A percentile compares a stretch with the other conserved stretches of the same genome.
phyloP scores from a whole-genome alignment of 495 filamentous ascomycete species.

The Aspergillus carlsbadensis region DNA sequence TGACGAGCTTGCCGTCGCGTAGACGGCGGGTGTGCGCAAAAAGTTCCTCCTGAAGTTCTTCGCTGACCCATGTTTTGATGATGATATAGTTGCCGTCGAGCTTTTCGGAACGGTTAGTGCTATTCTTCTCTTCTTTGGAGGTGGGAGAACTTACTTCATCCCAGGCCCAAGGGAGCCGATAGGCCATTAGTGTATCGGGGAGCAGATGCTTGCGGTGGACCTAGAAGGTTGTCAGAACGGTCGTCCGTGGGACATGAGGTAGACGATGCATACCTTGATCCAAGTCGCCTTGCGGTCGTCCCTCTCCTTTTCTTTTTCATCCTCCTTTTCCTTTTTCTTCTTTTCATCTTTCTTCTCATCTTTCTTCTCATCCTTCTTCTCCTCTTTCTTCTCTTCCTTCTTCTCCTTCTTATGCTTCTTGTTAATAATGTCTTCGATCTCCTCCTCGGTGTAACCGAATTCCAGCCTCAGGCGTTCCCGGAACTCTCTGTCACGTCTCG shows the following conservation, averaged over 20 bases:
- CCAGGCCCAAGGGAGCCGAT: conserved; percentile 50
- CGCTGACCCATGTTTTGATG: conserved; percentile 73
- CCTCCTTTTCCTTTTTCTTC: conserved; percentile 35
- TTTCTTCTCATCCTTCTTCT: conserved; percentile 47
- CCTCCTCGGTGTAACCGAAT: conserved; percentile 42
- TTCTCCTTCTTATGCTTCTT: conserved; percentile 57
- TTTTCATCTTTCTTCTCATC: conserved; percentile 48
- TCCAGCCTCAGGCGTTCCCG: conserved; percentile 36
- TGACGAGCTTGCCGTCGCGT: conserved; percentile 51
- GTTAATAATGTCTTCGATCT: conserved; percentile 56
- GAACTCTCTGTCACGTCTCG: conserved; percentile 50
- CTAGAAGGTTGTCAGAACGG: conserved; percentile 18
- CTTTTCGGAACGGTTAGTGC: not conserved
- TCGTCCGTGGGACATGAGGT: not conserved
- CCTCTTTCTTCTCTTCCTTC: conserved; percentile 41
- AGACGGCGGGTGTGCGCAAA: conserved; percentile 68
- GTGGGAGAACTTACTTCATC: conserved; percentile 39
- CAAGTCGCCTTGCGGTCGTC: conserved; percentile 42
- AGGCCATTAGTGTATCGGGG: conserved; percentile 48
- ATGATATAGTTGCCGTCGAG: conserved; percentile 66
- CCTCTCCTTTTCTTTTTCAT: conserved; percentile 42
- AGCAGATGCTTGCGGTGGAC: conserved; percentile 51
- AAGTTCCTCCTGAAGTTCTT: conserved; percentile 69
- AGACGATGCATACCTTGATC: conserved; percentile 42
- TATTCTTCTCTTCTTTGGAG: not conserved